Conservation (phyloP, 2,329 filamentous ascomycete genomes). For the Niveomyces coronatus region DNA sequence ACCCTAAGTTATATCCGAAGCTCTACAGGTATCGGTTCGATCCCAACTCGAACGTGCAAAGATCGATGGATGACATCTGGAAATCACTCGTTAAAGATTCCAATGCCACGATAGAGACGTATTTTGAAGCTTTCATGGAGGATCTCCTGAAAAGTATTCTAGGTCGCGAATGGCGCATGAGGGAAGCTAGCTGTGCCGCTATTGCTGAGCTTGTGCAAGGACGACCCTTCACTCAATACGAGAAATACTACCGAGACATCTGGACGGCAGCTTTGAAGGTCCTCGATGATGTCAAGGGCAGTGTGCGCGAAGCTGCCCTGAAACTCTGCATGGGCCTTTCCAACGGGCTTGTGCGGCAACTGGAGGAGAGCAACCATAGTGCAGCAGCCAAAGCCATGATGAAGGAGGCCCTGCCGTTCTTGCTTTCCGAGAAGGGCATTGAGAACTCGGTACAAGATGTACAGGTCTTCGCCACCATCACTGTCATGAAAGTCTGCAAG, state of each 20-base stretch:
- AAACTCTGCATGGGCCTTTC: conserved; percentile 76
- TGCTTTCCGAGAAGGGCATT: conserved; percentile 79
- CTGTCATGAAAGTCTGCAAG: conserved; percentile 81
- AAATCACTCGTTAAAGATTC: conserved; percentile 88
- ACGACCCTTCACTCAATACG: conserved; percentile 64
- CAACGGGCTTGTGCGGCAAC: conserved; percentile 71
- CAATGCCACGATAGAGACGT: conserved; percentile 59
- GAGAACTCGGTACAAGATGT: conserved; percentile 86
- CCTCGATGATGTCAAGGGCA: conserved; percentile 90
- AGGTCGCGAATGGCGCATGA: conserved; percentile 85
- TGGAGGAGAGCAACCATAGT: conserved; percentile 65
- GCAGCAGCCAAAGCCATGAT: conserved; percentile 71
- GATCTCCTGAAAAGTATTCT: conserved; percentile 80
- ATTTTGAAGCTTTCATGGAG: conserved; percentile 83
- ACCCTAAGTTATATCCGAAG: conserved; percentile 92
- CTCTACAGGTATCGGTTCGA: conserved; percentile 92
- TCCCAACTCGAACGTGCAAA: conserved; percentile 83
- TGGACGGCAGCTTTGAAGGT: conserved; percentile 84
- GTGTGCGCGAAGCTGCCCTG: conserved; percentile 71
- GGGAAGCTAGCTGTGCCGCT: conserved; percentile 85
- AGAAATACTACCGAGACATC: conserved; percentile 73
- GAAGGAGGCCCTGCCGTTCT: conserved; percentile 76
- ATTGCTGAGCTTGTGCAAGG: conserved; percentile 83
- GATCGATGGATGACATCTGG: conserved; percentile 98
- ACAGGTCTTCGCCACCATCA: conserved; percentile 70